Evolutionary conservation across 768 basidiomycete species (phyloP), one percentile per base, ranked within the genome.

Genomic region (Boletus tylopilopsis): DNA sequence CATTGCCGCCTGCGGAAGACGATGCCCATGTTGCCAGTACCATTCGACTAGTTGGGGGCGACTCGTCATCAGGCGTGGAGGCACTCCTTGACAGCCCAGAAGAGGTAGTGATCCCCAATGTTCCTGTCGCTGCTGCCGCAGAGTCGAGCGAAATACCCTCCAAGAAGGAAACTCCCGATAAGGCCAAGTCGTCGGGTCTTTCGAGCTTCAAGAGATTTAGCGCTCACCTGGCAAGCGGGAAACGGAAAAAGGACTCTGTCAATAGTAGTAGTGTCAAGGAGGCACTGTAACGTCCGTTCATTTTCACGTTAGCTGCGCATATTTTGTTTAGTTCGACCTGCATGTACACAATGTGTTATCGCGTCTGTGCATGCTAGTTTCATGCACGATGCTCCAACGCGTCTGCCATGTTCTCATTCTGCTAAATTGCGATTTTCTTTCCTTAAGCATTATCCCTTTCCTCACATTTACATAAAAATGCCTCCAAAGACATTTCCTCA

Each of bases 21-120:
- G 59, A 60, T 15, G 54, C 52, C 16, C 39, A 54, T 23, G 60
- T 72, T 18, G 72, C 74, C 39, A 68, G 73, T 11, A 81, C 79
- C 12, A 74, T 85, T 44, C 78, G 80, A 37, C 63, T 85, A 13
- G 75, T 85, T n/a, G 83, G 81, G 18, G 78, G 74, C 2, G 76
- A 77, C 18, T 79, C 79, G 16, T 65, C 70, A 9, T 54, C 51
- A 7, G 47, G 34, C 19, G 64, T 64, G 36, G 67, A 68, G n/a
- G 38, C 63, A 8, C 61, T 68, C 12, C 50, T 71, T 16, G 68
- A 62, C 16, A 68, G 62, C 24, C 56, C 67, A 21, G 73, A 73
- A 40, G 59, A 50, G 16, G 40, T 62, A 61, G 29, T 70, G 68
- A 15, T 43, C 23, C 58, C 71, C n/a, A 76, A 79, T 39, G 57